These are phyloP conservation scores for Apostasia shenzhenica DNA, from an alignment of 106 monocot genomes.

Conservation along the genomic window DNA sequence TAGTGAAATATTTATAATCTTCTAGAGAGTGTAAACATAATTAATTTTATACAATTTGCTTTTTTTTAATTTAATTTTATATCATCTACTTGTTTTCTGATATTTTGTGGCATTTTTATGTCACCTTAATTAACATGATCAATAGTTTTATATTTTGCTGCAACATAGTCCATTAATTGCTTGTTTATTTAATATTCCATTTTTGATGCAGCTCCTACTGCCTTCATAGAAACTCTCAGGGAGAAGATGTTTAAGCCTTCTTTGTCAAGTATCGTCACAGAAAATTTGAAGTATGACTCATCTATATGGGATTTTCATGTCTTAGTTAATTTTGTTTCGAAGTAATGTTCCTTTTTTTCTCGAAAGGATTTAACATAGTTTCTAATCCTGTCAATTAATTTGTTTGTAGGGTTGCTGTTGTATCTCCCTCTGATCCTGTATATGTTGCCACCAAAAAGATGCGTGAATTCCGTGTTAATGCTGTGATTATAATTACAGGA, in stretches of 20 bases:
- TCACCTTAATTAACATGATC: no score
- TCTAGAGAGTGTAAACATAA: no score
- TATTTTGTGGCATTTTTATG: no score
- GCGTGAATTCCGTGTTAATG: slow-evolving; percentile 77
- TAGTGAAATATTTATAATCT: no score
- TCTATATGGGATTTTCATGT: background rate
- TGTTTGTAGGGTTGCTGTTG: slow-evolving; percentile 62
- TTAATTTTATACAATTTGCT: no score
- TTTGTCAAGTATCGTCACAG: slow-evolving; percentile 71
- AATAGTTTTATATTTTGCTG: no score
- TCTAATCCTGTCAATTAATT: background rate
- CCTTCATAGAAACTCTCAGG: slow-evolving; percentile 81
- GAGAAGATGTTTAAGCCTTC: slow-evolving; percentile 96
- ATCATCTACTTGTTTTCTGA: no score
- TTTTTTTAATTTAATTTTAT: no score
- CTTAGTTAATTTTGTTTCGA: background rate
- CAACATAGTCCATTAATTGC: no score
- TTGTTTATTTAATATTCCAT: background rate
- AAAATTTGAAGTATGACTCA: slow-evolving; percentile 59
- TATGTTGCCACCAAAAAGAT: slow-evolving; percentile 86
- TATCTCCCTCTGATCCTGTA: slow-evolving; percentile 89
- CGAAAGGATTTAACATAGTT: background rate
- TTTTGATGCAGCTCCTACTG: slow-evolving; percentile 69
- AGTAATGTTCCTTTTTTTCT: background rate
- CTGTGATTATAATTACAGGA: slow-evolving; percentile 63